These are phyloP conservation scores for Pythium sp. DNA, from an alignment of 352 stramenopile genomes.

Conservation along the genomic window DNA sequence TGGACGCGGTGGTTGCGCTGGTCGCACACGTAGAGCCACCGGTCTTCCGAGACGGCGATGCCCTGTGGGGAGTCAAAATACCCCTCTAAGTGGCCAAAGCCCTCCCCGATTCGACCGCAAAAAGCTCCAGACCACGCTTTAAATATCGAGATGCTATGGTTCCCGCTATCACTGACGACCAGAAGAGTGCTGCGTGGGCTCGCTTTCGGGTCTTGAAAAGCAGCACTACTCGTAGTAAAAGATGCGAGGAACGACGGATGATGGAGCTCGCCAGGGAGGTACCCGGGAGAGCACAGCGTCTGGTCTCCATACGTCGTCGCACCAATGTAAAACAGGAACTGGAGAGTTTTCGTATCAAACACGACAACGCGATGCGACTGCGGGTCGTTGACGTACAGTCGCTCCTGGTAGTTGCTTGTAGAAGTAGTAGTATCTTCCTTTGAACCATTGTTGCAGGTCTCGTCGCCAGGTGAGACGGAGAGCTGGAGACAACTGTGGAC, in stretches of 20 bases:
- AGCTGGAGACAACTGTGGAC: slow-evolving; percentile 31
- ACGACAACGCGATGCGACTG: slow-evolving; percentile 51
- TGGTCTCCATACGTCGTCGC: slow-evolving; percentile 56
- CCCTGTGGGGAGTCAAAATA: slow-evolving; percentile 61
- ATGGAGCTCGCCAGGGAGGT: slow-evolving; percentile 45
- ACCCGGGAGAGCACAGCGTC: slow-evolving; percentile 44
- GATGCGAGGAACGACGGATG: slow-evolving; percentile 41
- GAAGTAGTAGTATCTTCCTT: background rate
- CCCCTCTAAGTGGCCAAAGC: slow-evolving; percentile 50
- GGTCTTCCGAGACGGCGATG: slow-evolving; percentile 39
- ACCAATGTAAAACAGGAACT: slow-evolving; percentile 44
- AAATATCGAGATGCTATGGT: slow-evolving; percentile 62
- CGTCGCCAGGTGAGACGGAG: background rate
- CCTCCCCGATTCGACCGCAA: slow-evolving; percentile 34
- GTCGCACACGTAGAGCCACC: slow-evolving; percentile 51
- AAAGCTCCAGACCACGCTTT: slow-evolving; percentile 34
- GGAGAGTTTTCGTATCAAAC: slow-evolving; percentile 19
- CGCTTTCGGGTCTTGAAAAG: background rate
- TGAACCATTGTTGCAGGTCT: background rate
- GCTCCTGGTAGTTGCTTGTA: background rate
- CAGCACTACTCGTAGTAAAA: slow-evolving; percentile 1
- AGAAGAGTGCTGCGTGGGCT: slow-evolving; percentile 10
- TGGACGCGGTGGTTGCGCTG: slow-evolving; percentile 71
- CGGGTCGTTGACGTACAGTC: slow-evolving; percentile 53
- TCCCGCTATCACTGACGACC: slow-evolving; percentile 58